These are phyloP conservation scores for Diaporthe citriasiana DNA, from an alignment of 2,329 filamentous ascomycete genomes.

Conservation along the genomic window DNA sequence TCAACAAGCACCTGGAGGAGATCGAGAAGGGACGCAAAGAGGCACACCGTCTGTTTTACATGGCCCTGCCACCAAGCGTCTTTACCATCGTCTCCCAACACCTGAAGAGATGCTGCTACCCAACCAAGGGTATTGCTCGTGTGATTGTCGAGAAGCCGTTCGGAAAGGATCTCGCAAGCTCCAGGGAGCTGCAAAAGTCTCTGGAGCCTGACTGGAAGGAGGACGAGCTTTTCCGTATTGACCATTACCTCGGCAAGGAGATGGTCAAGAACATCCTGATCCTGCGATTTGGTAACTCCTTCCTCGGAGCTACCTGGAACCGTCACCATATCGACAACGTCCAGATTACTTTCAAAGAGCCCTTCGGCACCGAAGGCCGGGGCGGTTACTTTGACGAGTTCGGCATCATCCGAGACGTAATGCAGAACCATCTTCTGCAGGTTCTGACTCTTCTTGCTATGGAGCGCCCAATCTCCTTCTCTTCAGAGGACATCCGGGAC, in stretches of 20 bases:
- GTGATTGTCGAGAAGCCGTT: slow-evolving; percentile 99
- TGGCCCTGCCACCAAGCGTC: slow-evolving; percentile 97
- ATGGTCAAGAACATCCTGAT: slow-evolving; percentile 99
- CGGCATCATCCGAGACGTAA: slow-evolving; percentile 98
- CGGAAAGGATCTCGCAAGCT: slow-evolving; percentile 95
- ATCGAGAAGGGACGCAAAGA: slow-evolving; percentile 87
- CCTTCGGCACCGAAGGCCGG: slow-evolving; percentile 97
- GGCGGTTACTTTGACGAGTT: slow-evolving; percentile 99
- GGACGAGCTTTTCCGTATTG: slow-evolving; percentile 98
- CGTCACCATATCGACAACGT: slow-evolving; percentile 99
- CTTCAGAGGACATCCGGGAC: slow-evolving; percentile 96
- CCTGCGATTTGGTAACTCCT: slow-evolving; percentile 97
- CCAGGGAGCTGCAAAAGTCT: slow-evolving; percentile 93
- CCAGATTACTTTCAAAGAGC: slow-evolving; percentile 99
- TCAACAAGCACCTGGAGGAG: slow-evolving; percentile 88
- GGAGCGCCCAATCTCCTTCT: slow-evolving; percentile 99
- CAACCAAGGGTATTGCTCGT: slow-evolving; percentile 87
- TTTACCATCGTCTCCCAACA: slow-evolving; percentile 99
- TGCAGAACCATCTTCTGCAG: slow-evolving; percentile 99
- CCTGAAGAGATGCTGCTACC: slow-evolving; percentile 97
- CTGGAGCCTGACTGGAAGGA: slow-evolving; percentile 98
- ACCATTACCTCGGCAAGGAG: slow-evolving; percentile 99
- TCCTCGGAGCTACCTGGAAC: slow-evolving; percentile 99
- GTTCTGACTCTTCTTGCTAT: slow-evolving; percentile 96
- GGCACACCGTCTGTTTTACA: slow-evolving; percentile 97